phyloP scores from a whole-genome alignment of 805 yeast genomes.

The Saturnispora zaruensis region DNA sequence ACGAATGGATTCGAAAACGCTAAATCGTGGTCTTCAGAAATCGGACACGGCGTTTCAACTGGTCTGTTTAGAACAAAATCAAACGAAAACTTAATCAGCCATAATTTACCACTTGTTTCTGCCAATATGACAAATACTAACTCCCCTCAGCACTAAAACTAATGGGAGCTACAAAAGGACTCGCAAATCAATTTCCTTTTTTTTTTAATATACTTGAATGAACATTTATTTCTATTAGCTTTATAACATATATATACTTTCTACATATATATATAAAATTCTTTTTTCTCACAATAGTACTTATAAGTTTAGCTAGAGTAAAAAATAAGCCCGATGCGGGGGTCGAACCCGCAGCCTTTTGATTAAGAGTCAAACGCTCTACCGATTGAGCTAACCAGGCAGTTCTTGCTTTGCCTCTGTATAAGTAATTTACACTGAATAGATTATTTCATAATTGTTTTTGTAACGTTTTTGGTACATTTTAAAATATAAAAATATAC shows the following conservation, averaged over 20 bases:
- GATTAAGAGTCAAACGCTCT: slow-evolving; percentile 19
- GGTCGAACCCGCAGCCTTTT: slow-evolving; percentile 18
- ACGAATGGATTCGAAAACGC: slow-evolving; percentile 65
- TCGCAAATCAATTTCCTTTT: not conserved
- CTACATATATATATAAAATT: not conserved
- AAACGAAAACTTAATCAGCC: slow-evolving; percentile 8
- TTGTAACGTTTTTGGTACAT: no score
- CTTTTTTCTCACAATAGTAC: not conserved
- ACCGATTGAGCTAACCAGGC: slow-evolving; percentile 19
- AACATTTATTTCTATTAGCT: not conserved
- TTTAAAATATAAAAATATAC: no score
- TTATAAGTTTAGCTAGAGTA: no score
- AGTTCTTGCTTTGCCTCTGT: not conserved
- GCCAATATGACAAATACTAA: slow-evolving; percentile 9
- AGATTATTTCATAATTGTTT: no score
- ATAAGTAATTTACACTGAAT: not conserved
- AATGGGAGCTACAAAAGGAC: slow-evolving; percentile 18
- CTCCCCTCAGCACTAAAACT: not conserved
- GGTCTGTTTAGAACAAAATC: slow-evolving; percentile 23
- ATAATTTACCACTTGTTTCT: slow-evolving; percentile 7
- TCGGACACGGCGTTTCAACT: slow-evolving; percentile 28
- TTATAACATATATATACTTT: not conserved
- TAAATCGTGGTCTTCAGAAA: slow-evolving; percentile 45
- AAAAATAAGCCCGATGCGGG: slow-evolving; percentile 16
- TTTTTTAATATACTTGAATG: not conserved